A percentile compares a stretch with the other conserved stretches of the same genome.
These are phyloP conservation scores for Suillus subaureus DNA, from an alignment of 768 basidiomycete genomes.

Conservation along the genomic window DNA sequence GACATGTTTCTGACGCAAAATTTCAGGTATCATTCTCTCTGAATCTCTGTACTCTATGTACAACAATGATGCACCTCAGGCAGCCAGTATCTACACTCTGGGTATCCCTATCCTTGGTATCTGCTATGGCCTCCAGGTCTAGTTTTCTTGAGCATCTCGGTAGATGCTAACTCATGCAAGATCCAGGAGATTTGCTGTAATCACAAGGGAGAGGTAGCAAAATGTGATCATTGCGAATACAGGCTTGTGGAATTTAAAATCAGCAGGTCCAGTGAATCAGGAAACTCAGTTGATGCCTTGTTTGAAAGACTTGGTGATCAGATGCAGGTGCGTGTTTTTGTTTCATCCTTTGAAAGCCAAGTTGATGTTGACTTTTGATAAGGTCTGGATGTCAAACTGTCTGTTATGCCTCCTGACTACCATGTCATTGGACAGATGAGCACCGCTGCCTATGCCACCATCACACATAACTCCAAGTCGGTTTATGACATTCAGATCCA, in stretches of 20 bases:
- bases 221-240: constrained; percentile 92
- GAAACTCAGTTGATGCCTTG: constrained; percentile 62
- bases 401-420: constrained; percentile 78
- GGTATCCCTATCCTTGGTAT: constrained; percentile 95
- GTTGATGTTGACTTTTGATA: constrained; percentile 1
- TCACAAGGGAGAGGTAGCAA: constrained; percentile 79
- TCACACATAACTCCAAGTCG: constrained; percentile 86
- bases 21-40: constrained; percentile 88
- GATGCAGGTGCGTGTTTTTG: constrained; percentile 63
- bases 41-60: constrained; percentile 99
- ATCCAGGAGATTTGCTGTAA: constrained; percentile 90
- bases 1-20: not conserved
- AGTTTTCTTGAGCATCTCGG: constrained; percentile 16
- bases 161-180: not conserved
- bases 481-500: constrained; percentile 99
- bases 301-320: constrained; percentile 88
- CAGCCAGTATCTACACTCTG: constrained; percentile 84
- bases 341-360: not conserved
- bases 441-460: constrained; percentile 89
- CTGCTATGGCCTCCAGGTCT: constrained; percentile 94
- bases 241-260: no score
- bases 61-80: constrained; percentile 86
- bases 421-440: constrained; percentile 85
- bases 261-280: constrained; percentile 57
- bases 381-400: constrained; percentile 99